These are phyloP conservation scores for Phytophthora meadii DNA, from an alignment of 352 stramenopile species.

Conservation along the genomic window DNA sequence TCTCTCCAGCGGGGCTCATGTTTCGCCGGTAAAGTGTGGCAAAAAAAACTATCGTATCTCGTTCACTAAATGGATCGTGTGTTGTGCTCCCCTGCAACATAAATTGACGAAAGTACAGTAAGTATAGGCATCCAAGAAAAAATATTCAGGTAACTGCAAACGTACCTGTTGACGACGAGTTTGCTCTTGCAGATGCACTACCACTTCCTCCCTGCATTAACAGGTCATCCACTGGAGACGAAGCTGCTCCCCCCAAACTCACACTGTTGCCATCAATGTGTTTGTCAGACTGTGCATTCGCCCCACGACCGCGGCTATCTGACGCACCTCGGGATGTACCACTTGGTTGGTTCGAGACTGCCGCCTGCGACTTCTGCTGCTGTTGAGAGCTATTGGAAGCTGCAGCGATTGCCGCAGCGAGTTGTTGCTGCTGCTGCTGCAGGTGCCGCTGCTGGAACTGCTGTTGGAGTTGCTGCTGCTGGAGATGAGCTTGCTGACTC, in stretches of 20 bases:
- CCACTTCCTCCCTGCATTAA: constrained; percentile 32
- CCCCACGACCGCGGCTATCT: constrained; percentile 22
- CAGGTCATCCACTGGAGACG: constrained; percentile 44
- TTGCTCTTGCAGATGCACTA: constrained; percentile 8
- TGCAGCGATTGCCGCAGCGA: constrained; percentile 46
- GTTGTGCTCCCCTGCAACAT: constrained; percentile 8
- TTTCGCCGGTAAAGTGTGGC: constrained; percentile 8
- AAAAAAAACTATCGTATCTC: constrained; percentile 34
- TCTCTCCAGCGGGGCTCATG: constrained; percentile 1
- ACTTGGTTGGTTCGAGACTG: constrained; percentile 19
- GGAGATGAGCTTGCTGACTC: constrained; percentile 48
- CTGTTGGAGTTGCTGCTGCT: constrained; percentile 54
- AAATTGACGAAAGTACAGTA: constrained; percentile 1
- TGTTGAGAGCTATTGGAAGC: constrained; percentile 40
- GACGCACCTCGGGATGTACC: constrained; percentile 38
- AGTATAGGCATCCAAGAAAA: constrained; percentile 5
- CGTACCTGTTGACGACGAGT: constrained; percentile 21
- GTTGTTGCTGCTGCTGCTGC: constrained; percentile 56
- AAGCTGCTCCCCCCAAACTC: constrained; percentile 27
- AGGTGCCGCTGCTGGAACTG: constrained; percentile 37
- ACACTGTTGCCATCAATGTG: constrained; percentile 38
- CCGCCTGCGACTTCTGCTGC: constrained; percentile 37
- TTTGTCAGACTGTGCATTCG: constrained; percentile 31
- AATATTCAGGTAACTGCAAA: neutral
- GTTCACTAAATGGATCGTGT: constrained; percentile 33